phyloP scores from a whole-genome alignment of 805 yeast genomes.

The Myxozyma kluyveri region DNA sequence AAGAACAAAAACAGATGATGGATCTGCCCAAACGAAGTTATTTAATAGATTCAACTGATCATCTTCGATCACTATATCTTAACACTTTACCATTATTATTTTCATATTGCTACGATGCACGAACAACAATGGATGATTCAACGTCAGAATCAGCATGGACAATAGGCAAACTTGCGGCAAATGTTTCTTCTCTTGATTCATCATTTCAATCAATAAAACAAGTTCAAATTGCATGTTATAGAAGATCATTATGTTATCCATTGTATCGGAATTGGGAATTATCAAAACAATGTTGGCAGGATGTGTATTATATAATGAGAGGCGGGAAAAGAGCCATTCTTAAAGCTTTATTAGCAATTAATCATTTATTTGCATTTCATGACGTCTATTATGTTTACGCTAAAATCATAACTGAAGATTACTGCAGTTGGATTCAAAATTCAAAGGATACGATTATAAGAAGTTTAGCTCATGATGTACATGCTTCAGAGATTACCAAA shows the following conservation, averaged over 20 bases:
- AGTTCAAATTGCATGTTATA: constrained; percentile 56
- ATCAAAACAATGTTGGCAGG: constrained; percentile 65
- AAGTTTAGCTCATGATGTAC: constrained; percentile 63
- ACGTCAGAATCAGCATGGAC: constrained; percentile 93
- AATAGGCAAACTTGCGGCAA: constrained; percentile 81
- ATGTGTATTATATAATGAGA: constrained; percentile 60
- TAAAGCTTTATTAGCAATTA: constrained; percentile 55
- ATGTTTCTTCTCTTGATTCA: constrained; percentile 66
- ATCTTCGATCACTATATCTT: constrained; percentile 56
- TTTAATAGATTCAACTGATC: constrained; percentile 45
- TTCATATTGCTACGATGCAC: constrained; percentile 67
- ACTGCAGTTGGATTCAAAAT: constrained; percentile 65
- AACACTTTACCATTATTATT: constrained; percentile 67
- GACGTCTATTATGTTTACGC: constrained; percentile 84
- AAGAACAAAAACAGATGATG: constrained; percentile 66
- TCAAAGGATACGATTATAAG: constrained; percentile 52
- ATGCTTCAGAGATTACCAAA: constrained; percentile 34
- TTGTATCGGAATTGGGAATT: constrained; percentile 69
- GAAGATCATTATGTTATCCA: constrained; percentile 78
- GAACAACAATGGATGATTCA: constrained; percentile 68
- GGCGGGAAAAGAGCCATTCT: constrained; percentile 69
- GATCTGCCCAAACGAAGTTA: constrained; percentile 64
- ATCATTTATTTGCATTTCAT: constrained; percentile 76
- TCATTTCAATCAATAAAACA: constrained; percentile 47
- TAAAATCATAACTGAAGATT: constrained; percentile 70